Evolutionary conservation across 1,284 basidiomycete genomes (phyloP).

Genomic region (Cerrena zonata): DNA sequence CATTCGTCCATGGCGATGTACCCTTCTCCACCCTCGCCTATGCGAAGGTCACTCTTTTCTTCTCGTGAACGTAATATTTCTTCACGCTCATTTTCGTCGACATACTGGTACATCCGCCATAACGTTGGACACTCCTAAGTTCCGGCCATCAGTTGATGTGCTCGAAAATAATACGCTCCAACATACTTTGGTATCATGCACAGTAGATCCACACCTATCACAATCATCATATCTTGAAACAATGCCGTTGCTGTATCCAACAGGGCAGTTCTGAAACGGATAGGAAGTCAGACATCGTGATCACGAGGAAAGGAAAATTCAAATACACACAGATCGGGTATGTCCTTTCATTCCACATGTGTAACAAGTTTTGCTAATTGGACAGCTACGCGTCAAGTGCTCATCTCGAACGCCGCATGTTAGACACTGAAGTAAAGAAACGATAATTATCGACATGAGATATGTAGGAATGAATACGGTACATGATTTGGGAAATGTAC

Average conservation of each 20-base stretch:
- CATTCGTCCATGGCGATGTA: conserved; percentile 69
- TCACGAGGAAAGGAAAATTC: background rate
- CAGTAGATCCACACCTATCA: conserved; percentile 66
- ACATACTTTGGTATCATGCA: conserved; percentile 67
- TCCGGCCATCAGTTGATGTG: no score
- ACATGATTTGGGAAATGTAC: conserved; percentile 21
- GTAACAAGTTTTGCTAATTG: conserved; percentile 80
- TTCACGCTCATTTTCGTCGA: conserved; percentile 50
- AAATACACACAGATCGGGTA: conserved; percentile 55
- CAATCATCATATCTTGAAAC: conserved; percentile 47
- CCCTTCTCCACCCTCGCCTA: conserved; percentile 74
- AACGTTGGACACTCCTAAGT: conserved; percentile 82
- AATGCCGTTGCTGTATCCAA: conserved; percentile 40
- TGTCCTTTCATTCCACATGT: conserved; percentile 85
- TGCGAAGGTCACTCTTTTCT: conserved; percentile 38
- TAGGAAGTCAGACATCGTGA: background rate
- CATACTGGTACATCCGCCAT: conserved; percentile 84
- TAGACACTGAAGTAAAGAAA: conserved; percentile 54
- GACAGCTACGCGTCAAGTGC: conserved; percentile 78
- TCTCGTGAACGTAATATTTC: conserved; percentile 45
- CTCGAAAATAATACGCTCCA: no score
- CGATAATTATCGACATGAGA: conserved; percentile 6
- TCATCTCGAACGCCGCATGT: conserved; percentile 85
- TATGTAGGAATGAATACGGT: conserved; percentile 2
- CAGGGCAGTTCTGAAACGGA: conserved; percentile 64